Percentiles rank a stretch among this genome's conserved stretches.
Conservation (phyloP, 345 rosid species). For the Pseudoturritis turrita region DNA sequence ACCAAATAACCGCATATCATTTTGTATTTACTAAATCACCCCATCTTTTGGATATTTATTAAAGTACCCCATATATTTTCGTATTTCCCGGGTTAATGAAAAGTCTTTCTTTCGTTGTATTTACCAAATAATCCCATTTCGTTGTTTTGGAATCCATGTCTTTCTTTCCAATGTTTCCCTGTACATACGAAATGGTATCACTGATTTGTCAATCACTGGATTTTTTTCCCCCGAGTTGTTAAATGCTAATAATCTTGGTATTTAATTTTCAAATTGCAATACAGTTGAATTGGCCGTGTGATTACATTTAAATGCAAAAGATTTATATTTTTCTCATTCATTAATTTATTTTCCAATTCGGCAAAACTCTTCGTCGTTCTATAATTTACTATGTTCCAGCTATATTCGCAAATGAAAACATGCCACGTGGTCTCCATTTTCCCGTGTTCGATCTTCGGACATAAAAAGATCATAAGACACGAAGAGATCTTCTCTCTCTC, state of each 20-base stretch:
- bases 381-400: not conserved
- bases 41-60: too few relatives aligned
- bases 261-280: not conserved
- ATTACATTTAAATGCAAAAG: not conserved
- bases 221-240: not conserved
- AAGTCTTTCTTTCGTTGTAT: too few relatives aligned
- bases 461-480: not conserved
- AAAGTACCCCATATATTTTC: too few relatives aligned
- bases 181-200: not conserved
- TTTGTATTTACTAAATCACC: too few relatives aligned
- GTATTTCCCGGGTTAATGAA: too few relatives aligned
- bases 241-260: not conserved
- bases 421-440: not conserved
- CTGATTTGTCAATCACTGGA: not conserved
- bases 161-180: too few relatives aligned
- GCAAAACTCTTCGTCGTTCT: not conserved
- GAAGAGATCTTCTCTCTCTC: conserved; percentile 4
- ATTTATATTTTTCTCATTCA: not conserved
- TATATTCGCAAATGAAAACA: not conserved
- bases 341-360: not conserved
- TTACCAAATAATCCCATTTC: too few relatives aligned
- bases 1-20: too few relatives aligned
- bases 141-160: too few relatives aligned
- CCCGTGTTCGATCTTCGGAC: conserved; percentile 20
- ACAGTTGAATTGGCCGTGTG: not conserved